Evolutionary conservation across 768 basidiomycete species (phyloP).

Genomic region (Mycena galericulata): DNA sequence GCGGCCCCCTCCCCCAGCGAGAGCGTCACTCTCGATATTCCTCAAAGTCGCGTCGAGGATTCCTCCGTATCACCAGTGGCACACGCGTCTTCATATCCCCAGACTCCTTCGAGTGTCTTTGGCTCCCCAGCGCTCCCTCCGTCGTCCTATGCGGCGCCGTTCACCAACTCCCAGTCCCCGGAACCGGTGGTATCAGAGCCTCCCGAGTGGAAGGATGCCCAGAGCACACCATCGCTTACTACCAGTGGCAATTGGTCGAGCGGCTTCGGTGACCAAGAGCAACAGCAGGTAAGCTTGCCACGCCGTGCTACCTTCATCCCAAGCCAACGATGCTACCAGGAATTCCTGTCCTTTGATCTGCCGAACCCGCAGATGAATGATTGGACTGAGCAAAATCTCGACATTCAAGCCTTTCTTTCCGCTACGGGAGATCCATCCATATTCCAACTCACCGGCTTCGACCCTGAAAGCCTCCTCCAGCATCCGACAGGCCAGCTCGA

Average conservation of each 20-base stretch:
- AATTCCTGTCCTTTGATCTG: constrained; percentile 39
- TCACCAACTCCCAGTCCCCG: constrained; percentile 21
- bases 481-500: constrained; percentile 54
- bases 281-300: constrained; percentile 8
- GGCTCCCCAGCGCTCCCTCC: constrained; percentile 27
- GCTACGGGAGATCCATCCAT: constrained; percentile 47
- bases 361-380: constrained; percentile 20
- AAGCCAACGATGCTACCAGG: constrained; percentile 24
- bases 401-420: constrained; percentile 46
- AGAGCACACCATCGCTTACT: not conserved
- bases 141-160: constrained; percentile 13
- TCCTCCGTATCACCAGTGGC: constrained; percentile 20
- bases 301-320: not conserved
- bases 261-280: constrained; percentile 8
- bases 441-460: constrained; percentile 51
- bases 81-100: constrained; percentile 30
- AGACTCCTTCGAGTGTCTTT: constrained; percentile 29
- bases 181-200: constrained; percentile 19
- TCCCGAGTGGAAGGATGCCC: constrained; percentile 15
- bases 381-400: constrained; percentile 30
- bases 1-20: constrained; percentile 60
- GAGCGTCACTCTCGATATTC: constrained; percentile 30
- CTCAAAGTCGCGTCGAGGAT: constrained; percentile 30
- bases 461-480: constrained; percentile 43
- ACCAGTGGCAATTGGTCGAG: constrained; percentile 22